A percentile compares a stretch with the other conserved stretches of the same genome.
These are phyloP conservation scores for Cryptococcus sp. DNA, from an alignment of 1,284 basidiomycete genomes.

Conservation along the genomic window DNA sequence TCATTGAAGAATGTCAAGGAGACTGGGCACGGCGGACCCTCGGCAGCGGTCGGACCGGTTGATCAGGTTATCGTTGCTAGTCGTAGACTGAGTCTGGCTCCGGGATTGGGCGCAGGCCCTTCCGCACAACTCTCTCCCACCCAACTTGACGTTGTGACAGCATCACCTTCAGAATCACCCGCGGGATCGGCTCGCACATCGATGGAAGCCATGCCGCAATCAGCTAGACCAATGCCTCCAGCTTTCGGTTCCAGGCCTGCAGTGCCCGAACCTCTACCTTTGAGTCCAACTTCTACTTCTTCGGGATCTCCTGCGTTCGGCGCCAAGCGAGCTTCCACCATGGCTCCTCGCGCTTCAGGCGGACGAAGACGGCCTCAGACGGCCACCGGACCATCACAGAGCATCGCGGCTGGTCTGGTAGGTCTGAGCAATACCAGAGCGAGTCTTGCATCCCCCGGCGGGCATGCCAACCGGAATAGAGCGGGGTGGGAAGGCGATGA, in stretches of 20 bases:
- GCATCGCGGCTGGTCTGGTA: constrained; percentile 8
- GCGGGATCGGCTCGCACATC: constrained; percentile 1
- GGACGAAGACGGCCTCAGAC: constrained; percentile 23
- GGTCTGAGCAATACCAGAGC: constrained; percentile 14
- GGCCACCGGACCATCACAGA: constrained; percentile 7
- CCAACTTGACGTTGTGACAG: not conserved
- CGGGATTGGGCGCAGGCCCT: constrained; percentile 36
- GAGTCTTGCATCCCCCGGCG: constrained; percentile 35
- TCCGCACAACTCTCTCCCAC: not conserved
- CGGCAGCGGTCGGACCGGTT: constrained; percentile 7
- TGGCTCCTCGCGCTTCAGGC: constrained; percentile 4
- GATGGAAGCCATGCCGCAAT: no score
- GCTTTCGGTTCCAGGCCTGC: constrained; percentile 15
- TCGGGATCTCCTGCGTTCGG: constrained; percentile 17
- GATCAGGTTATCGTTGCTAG: constrained; percentile 17
- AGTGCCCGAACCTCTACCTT: constrained; percentile 1
- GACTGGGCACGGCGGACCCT: constrained; percentile 1
- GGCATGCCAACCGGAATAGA: constrained; percentile 17
- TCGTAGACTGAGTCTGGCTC: constrained; percentile 41
- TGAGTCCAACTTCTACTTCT: constrained; percentile 4
- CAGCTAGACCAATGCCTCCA: constrained; percentile 1
- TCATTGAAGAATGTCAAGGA: constrained; percentile 6
- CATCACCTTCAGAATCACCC: constrained; percentile 1
- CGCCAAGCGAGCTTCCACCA: constrained; percentile 11
- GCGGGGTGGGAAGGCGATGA: constrained; percentile 52